Base-by-base conservation (phyloP, 2,329 filamentous ascomycete species). In the Zarea fungicola region DNA sequence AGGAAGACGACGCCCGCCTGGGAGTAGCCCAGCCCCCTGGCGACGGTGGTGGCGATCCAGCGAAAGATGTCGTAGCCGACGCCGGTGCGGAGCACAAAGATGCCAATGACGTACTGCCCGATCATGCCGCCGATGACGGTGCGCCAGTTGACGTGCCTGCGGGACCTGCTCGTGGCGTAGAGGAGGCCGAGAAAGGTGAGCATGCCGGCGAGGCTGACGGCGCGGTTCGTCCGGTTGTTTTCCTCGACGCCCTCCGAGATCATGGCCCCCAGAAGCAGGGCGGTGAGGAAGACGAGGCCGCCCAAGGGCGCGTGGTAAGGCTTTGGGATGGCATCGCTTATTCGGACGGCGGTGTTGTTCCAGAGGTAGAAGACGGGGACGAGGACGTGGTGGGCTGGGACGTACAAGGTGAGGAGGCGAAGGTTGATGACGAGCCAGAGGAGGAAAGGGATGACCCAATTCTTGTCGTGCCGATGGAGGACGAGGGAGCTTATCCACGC, bases 21-120 rank as follows among this genome's bases (percentile, higher is more conserved):
- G 21, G 91, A 87, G 58, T 89, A 96, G 22, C 84, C 80, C 5
- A 96, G 77, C 23, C 96, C 74, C 53, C 81, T 76, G 23, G 81
- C 80, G 2, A 89, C 89, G 9, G 92, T 78, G 46, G 74, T 74
- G 4, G 89, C 90, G 58, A 96, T 80, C 71, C 95, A 96, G 65
- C 81, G 82, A 79, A 96, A 96, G 62, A 96, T 95, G 68, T 93
- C 87, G 69, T 82, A 95, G 51, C 90, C 91, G 32, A 81, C 87
- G 32, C 76, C 68, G 3, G 89, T 93, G 41, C 89, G 81, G 57
- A 96, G 75, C 41, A 96, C 91, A 60, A 96, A 96, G 11, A 96
- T 75, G 4, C 89, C 90, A 55, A 96, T 78, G 62, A 96, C 75
- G 69, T 91, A 96, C 67, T 96, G 91, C 10, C 84, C 75, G 35